Conservation (phyloP, 371 early-diverging fungal genomes). For the Conidiobolus incongruus region DNA sequence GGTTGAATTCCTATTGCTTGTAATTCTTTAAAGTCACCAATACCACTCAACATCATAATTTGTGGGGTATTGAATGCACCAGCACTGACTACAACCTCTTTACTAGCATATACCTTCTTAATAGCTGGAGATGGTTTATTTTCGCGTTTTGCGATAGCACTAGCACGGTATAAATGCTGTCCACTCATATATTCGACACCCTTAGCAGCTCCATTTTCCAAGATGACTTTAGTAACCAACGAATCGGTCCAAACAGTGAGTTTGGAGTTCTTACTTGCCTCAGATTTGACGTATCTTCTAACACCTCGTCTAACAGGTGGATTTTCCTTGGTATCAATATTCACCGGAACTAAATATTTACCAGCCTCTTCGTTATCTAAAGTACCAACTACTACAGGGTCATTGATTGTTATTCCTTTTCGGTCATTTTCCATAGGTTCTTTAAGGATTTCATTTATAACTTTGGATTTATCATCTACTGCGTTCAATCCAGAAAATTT, state of each 20-base stretch:
- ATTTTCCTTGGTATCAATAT: too few relatives aligned
- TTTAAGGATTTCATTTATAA: too few relatives aligned
- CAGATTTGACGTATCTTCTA: too few relatives aligned
- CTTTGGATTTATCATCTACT: too few relatives aligned
- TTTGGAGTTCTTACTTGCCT: background rate
- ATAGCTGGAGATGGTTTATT: background rate
- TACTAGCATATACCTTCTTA: constrained; percentile 6
- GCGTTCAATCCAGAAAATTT: too few relatives aligned
- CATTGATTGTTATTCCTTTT: too few relatives aligned
- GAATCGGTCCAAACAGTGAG: constrained; percentile 2
- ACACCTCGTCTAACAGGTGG: too few relatives aligned
- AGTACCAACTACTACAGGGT: too few relatives aligned
- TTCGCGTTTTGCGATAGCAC: background rate
- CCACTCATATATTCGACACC: background rate
- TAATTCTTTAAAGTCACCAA: constrained; percentile 4
- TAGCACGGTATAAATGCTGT: background rate
- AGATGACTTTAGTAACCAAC: constrained; percentile 1
- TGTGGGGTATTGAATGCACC: constrained; percentile 11
- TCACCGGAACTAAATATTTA: too few relatives aligned
- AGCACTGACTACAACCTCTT: constrained; percentile 9
- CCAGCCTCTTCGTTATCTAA: too few relatives aligned
- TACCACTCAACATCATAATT: constrained; percentile 10
- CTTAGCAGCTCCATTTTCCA: background rate
- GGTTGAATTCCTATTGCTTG: background rate
- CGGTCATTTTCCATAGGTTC: too few relatives aligned